phyloP scores from a whole-genome alignment of 208 protist species.

The Leishmania mexicana region DNA sequence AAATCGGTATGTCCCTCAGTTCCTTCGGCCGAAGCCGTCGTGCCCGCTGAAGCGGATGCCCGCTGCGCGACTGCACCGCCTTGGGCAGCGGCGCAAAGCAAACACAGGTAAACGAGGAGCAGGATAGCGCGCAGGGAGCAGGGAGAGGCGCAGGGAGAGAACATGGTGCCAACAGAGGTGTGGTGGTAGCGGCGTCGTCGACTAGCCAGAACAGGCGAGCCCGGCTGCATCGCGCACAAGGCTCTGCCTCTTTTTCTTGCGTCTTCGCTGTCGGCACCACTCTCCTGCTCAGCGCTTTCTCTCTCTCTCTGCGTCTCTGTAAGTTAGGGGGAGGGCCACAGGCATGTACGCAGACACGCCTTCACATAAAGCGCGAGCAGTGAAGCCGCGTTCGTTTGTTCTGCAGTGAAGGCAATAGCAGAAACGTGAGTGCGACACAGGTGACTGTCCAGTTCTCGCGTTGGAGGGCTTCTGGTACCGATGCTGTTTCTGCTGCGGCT shows the following conservation, averaged over 20 bases:
- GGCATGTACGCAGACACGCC: not conserved
- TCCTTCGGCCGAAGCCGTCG: not conserved
- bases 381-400: not conserved
- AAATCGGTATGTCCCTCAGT: not conserved
- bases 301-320: not conserved
- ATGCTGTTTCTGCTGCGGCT: not conserved
- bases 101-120: not conserved
- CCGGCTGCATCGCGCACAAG: not conserved
- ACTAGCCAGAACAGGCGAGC: not conserved
- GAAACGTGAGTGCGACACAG: not conserved
- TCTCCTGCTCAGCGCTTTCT: not conserved
- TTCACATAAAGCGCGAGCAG: not conserved
- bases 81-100: not conserved
- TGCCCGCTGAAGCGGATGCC: not conserved
- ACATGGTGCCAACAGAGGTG: too few relatives aligned
- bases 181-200: not conserved
- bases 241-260: not conserved
- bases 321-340: not conserved
- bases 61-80: not conserved
- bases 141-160: not conserved
- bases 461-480: not conserved
- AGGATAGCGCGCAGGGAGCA: not conserved
- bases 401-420: not conserved
- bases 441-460: not conserved
- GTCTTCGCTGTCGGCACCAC: not conserved